A percentile compares a stretch with the other conserved stretches of the same genome.
phyloP scores from a whole-genome alignment of 2,329 filamentous ascomycete genomes.

The Fusarium tjaetaba region DNA sequence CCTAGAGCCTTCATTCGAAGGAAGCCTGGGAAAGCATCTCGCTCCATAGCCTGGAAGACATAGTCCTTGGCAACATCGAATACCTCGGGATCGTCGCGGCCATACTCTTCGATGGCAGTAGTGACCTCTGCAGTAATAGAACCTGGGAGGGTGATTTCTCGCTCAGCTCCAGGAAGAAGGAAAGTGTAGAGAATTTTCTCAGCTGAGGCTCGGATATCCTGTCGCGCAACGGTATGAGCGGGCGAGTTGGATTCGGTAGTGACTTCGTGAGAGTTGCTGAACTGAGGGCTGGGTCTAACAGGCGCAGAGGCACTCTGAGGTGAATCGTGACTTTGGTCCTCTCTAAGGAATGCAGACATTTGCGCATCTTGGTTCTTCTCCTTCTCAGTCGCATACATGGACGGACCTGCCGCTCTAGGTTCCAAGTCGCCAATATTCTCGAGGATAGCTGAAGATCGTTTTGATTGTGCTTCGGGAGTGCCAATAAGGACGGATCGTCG shows the following conservation, averaged over 20 bases:
- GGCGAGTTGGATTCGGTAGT: conserved; percentile 84
- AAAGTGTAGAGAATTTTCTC: conserved; percentile 99
- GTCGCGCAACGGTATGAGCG: conserved; percentile 82
- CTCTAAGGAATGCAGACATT: conserved; percentile 88
- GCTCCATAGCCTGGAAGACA: conserved; percentile 99
- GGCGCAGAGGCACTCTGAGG: conserved; percentile 60
- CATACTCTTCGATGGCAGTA: conserved; percentile 86
- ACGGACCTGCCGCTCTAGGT: conserved; percentile 67
- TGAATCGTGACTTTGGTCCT: conserved; percentile 67
- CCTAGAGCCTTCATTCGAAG: conserved; percentile 93
- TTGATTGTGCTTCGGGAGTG: conserved; percentile 91
- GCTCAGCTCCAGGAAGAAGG: conserved; percentile 90
- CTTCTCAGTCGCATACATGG: conserved; percentile 72
- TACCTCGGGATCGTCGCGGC: conserved; percentile 94
- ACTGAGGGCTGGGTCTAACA: conserved; percentile 64
- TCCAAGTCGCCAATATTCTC: conserved; percentile 77
- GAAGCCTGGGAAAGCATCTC: conserved; percentile 98
- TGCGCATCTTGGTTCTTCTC: conserved; percentile 86
- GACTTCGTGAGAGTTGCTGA: conserved; percentile 68
- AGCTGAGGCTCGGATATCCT: conserved; percentile 91
- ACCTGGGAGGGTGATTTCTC: conserved; percentile 93
- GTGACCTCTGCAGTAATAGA: conserved; percentile 89
- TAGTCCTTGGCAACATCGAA: conserved; percentile 99
- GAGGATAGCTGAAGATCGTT: conserved; percentile 83
- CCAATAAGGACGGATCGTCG: conserved; percentile 91